Percentiles rank a stretch among this genome's conserved stretches.
phyloP scores from a whole-genome alignment of 331 rosid species.

The Cydonia oblonga region DNA sequence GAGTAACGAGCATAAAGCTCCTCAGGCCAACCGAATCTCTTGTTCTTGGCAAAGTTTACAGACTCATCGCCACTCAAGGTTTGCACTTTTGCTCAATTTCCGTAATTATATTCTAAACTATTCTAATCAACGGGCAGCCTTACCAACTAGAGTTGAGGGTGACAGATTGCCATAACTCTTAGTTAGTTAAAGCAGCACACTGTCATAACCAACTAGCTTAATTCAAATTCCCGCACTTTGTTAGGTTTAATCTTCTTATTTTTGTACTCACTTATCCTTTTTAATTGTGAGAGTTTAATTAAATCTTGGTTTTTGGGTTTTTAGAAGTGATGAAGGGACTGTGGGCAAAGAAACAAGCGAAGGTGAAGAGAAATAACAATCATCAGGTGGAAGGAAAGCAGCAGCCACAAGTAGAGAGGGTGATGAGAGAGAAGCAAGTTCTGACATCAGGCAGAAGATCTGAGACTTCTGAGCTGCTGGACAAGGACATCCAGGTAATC shows the following conservation, averaged over 20 bases:
- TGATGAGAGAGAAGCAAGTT: slow-evolving; percentile 13
- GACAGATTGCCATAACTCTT: not conserved
- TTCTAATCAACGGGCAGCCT: not conserved
- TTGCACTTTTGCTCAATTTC: not conserved
- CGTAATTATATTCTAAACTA: not conserved
- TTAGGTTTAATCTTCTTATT: not conserved
- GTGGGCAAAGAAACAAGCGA: slow-evolving; percentile 86
- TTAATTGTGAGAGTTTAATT: not conserved
- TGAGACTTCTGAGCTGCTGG: slow-evolving; percentile 16
- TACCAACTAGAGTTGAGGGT: not conserved
- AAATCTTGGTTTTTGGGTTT: not conserved
- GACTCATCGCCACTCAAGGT: slow-evolving; percentile 85
- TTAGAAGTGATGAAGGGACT: slow-evolving; percentile 85
- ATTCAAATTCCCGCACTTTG: not conserved
- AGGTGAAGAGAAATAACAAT: slow-evolving; percentile 40
- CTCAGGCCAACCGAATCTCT: slow-evolving; percentile 81
- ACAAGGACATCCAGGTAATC: slow-evolving; percentile 41
- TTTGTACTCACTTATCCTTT: not conserved
- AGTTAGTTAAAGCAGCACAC: not conserved
- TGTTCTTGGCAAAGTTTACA: slow-evolving; percentile 83
- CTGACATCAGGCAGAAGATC: slow-evolving; percentile 26
- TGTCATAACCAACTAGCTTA: not conserved
- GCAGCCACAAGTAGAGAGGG: slow-evolving; percentile 24
- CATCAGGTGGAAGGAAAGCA: slow-evolving; percentile 38
- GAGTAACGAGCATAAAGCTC: slow-evolving; percentile 81